Base-by-base conservation (phyloP, 805 yeast genomes). In the Hagleromyces aurorensis region DNA sequence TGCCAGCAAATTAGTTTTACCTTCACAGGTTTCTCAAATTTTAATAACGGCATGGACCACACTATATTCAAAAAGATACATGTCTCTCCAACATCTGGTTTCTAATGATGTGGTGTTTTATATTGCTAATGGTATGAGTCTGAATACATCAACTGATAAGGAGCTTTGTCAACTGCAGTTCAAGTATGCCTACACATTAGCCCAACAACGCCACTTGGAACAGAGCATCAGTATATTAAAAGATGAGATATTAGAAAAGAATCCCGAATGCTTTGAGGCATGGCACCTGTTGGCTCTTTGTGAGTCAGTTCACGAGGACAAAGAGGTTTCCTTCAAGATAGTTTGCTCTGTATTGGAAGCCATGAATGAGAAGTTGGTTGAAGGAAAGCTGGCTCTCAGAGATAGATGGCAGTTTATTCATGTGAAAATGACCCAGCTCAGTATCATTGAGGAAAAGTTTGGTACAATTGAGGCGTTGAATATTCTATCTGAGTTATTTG, bases 351-450 rank as follows among this genome's bases (percentile, higher is more conserved):
- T 75, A 0, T 48, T 70, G 19, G 64, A 66, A 32, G 60, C 69
- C 41, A 30, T 72, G 62, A 20, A 62, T 51, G 55, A 55, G 11
- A 41, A 36, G 13, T 25, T 43, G 17, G 39, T 28, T 14, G 41
- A 33, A 4, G 26, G 40, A 5, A 32, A 39, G 10, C 21, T 44
- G 24, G 18, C 34, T 5, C 11, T 42, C 18, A 27, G 27, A 34
- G 37, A 57, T 20, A 57, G 69, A 44, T 60, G 69, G 57, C 75
- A 68, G 34, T 67, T 75, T 33, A 48, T 77, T 30, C 82, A 83
- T 48, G 64, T 85, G 50, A 81, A 81, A 43, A 64, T 81, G 55
- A 78, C 94, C 0, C 83, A 79, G 44, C 58, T 85, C 20, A 74
- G 83, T 1, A 60, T 84, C n/a, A 58, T 74, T 30, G 86, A 80